phyloP scores from a whole-genome alignment of 768 basidiomycete species.

The Lenzites betulinus region DNA sequence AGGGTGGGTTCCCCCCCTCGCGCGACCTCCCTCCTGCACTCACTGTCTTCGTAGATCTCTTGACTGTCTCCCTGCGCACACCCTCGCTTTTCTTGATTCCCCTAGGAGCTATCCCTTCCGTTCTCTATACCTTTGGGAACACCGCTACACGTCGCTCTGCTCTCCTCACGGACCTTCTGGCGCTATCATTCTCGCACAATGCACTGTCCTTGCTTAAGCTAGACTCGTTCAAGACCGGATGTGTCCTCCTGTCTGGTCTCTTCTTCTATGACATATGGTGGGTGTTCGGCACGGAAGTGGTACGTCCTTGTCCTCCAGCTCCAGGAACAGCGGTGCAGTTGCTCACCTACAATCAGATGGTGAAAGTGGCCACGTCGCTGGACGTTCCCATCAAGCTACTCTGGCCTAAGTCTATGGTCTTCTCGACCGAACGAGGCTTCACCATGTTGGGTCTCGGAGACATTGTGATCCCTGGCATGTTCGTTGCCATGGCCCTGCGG shows the following conservation, averaged over 20 bases:
- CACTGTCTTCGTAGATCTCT: slow-evolving; percentile 33
- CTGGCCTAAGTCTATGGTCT: slow-evolving; percentile 69
- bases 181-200: slow-evolving; percentile 78
- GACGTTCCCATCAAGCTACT: slow-evolving; percentile 94
- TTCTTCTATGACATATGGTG: slow-evolving; percentile 96
- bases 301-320: slow-evolving; percentile 44
- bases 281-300: slow-evolving; percentile 89
- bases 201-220: slow-evolving; percentile 78
- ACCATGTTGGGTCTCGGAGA: slow-evolving; percentile 95
- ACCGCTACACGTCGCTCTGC: slow-evolving; percentile 55
- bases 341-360: slow-evolving; percentile 60
- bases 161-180: slow-evolving; percentile 73
- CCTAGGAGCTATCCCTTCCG: slow-evolving; percentile 63
- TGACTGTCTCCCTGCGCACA: slow-evolving; percentile 52
- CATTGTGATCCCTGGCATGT: slow-evolving; percentile 66
- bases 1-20: slow-evolving; percentile 39
- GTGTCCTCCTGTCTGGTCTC: slow-evolving; percentile 77
- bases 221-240: slow-evolving; percentile 89
- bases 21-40: slow-evolving; percentile 20
- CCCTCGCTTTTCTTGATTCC: slow-evolving; percentile 60
- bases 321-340: background rate
- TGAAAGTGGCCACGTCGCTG: slow-evolving; percentile 85
- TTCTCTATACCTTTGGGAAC: slow-evolving; percentile 54
- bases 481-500: slow-evolving; percentile 84
- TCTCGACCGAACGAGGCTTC: slow-evolving; percentile 57